These are phyloP conservation scores for Pseudotulostoma volvatum DNA, from an alignment of 495 filamentous ascomycete genomes.

Conservation along the genomic window DNA sequence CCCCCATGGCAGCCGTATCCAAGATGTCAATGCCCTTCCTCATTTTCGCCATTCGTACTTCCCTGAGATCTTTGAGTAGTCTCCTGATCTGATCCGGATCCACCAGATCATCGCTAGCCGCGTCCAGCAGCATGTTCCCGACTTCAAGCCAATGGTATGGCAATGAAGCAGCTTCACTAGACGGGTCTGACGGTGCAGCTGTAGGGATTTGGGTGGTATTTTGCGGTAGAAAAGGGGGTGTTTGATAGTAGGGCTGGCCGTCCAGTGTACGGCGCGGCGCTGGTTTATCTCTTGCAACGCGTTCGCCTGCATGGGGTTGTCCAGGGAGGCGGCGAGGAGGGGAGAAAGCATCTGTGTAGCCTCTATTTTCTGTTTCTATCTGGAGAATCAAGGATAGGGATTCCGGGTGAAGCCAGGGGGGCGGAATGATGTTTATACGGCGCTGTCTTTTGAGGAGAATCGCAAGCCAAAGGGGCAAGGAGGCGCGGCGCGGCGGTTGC, in stretches of 20 bases:
- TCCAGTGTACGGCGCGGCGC: conserved; percentile 28
- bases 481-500: conserved; percentile 61
- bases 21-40: conserved; percentile 52
- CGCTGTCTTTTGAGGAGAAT: conserved; percentile 89
- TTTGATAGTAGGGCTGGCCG: conserved; percentile 23
- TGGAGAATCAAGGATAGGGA: conserved; percentile 61
- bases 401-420: conserved; percentile 65
- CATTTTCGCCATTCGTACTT: conserved; percentile 82
- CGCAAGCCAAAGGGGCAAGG: conserved; percentile 90
- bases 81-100: conserved; percentile 57
- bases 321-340: conserved; percentile 49
- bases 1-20: conserved; percentile 42
- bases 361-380: conserved; percentile 51
- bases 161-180: conserved; percentile 36
- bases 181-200: conserved; percentile 12
- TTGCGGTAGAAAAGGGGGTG: conserved; percentile 27
- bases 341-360: conserved; percentile 49
- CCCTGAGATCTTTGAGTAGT: conserved; percentile 65
- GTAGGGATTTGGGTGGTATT: conserved; percentile 16
- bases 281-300: conserved; percentile 13
- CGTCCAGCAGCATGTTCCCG: conserved; percentile 66
- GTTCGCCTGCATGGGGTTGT: conserved; percentile 17
- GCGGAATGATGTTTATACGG: conserved; percentile 83
- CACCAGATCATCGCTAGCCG: conserved; percentile 70
- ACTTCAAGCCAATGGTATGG: conserved; percentile 94